Evolutionary conservation across 768 basidiomycete species (phyloP), one percentile per base, ranked within the genome.

Genomic region (Termitomyces bulborhizus): DNA sequence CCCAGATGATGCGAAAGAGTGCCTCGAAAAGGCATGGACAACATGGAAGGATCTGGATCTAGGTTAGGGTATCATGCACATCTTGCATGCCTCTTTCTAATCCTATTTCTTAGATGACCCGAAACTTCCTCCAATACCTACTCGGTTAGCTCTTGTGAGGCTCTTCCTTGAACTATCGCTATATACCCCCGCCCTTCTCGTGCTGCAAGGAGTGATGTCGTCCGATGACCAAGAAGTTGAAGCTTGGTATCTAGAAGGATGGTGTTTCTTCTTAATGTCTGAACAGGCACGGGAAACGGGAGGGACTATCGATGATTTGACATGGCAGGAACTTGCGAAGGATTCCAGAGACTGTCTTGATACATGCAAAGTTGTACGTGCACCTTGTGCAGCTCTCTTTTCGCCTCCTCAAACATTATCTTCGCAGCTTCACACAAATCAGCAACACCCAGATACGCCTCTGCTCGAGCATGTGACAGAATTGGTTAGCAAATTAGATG

Each of bases 191-290:
- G 93, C 93, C 1, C 70, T 95, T 5, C 69, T 85, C 11, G 83
- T 94, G 13, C 70, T 96, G 27, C 83, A 90, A 43, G 89, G 87
- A 12, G 77, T 94, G 9, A 84, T 94, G 70, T 80, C 86, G 9
- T 70, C 84, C 0, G 92, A 95, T 67, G 90, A 93, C 60, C 80
- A 90, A 64, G 87, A 91, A 51, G 85, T 93, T 12, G 93, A 95
- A 62, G 93, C 86, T 1, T 95, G 93, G 86, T 96, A 96, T 65
- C 81, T 96, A 29, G 93, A 95, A 69, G 93, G 93, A 51, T 97
- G 93, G 93, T 88, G 89, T 60, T 93, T 90, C 76, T 92, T 84
- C 73, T 72, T 95, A 45, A 84, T 90, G 81, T 80, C 84, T 0
- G 86, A 89, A 66, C 80, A 86, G 57, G 82, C 82, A 7, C 77